Evolutionary conservation across 2,329 filamentous ascomycete genomes (phyloP).

Genomic region (Colletotrichum gloeosporioides): DNA sequence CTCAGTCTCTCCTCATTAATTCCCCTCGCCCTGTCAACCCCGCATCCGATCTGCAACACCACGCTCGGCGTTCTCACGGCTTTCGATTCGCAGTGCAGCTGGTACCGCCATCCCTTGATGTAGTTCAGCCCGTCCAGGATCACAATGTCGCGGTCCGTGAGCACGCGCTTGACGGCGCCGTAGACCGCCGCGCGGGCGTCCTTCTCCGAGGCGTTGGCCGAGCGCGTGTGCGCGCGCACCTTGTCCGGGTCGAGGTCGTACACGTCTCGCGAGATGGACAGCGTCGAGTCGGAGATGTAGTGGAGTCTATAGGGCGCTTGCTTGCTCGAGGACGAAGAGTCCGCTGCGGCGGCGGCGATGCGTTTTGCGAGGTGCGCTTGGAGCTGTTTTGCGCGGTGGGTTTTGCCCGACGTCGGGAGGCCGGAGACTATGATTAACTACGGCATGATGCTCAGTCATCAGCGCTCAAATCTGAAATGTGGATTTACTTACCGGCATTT

Average conservation of each 20-base stretch:
- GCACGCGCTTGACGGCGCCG: slow-evolving; percentile 77
- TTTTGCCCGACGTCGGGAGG: slow-evolving; percentile 73
- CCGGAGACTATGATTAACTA: slow-evolving; percentile 73
- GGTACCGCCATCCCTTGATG: slow-evolving; percentile 90
- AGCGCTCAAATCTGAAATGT: not conserved
- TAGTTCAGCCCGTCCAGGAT: slow-evolving; percentile 84
- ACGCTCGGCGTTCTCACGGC: slow-evolving; percentile 78
- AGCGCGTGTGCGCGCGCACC: slow-evolving; percentile 65
- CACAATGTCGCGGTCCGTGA: slow-evolving; percentile 76
- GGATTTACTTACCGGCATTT: not conserved
- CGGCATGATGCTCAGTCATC: slow-evolving; percentile 37
- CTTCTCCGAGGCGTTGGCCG: slow-evolving; percentile 79
- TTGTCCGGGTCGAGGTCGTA: slow-evolving; percentile 67
- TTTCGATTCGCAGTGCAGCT: slow-evolving; percentile 85
- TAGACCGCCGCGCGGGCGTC: slow-evolving; percentile 79
- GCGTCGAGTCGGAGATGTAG: slow-evolving; percentile 74
- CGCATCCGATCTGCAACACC: slow-evolving; percentile 70
- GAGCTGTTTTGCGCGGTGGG: slow-evolving; percentile 70
- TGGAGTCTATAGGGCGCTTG: slow-evolving; percentile 66
- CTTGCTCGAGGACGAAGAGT: slow-evolving; percentile 21
- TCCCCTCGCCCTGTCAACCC: slow-evolving; percentile 53
- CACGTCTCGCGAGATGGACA: slow-evolving; percentile 72
- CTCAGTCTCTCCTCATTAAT: slow-evolving; percentile 67
- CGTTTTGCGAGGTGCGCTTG: slow-evolving; percentile 66
- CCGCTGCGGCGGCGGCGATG: slow-evolving; percentile 46